Percentiles rank a stretch among this genome's conserved stretches.
Conservation (phyloP, 2,329 filamentous ascomycete species). For the Arthroderma sp. region DNA sequence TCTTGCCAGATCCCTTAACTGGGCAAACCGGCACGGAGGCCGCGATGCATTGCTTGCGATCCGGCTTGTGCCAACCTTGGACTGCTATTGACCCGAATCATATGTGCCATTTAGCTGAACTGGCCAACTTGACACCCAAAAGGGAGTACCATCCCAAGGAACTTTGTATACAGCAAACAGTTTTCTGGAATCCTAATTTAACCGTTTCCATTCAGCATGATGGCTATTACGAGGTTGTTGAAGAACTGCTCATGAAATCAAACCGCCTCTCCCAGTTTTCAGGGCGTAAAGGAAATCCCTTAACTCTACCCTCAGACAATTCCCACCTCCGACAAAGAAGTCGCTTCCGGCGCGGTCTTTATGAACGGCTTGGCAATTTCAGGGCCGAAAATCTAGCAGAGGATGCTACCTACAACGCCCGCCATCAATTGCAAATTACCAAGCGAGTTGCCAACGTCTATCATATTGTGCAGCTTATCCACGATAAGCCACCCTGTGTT, state of each 20-base stretch:
- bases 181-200: constrained; percentile 28
- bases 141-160: constrained; percentile 17
- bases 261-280: not conserved
- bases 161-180: constrained; percentile 13
- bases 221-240: constrained; percentile 10
- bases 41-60: constrained; percentile 20
- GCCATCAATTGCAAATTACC: not conserved
- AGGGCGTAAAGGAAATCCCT: not conserved
- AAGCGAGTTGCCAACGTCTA: not conserved
- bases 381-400: not conserved
- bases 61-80: constrained; percentile 39
- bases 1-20: constrained; percentile 23
- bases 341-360: constrained; percentile 1
- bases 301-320: not conserved
- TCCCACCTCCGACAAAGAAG: not conserved
- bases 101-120: constrained; percentile 30
- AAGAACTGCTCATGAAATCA: constrained; percentile 1
- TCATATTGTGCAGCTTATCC: not conserved
- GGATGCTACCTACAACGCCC: not conserved
- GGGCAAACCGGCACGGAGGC: constrained; percentile 20
- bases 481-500: not conserved
- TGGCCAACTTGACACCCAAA: constrained; percentile 15
- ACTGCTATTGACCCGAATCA: constrained; percentile 26
- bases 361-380: not conserved
- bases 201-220: constrained; percentile 30